Evolutionary conservation across 2,329 filamentous ascomycete genomes (phyloP), one percentile per base, ranked within the genome.

Genomic region (Sarocladiaceae sp.): DNA sequence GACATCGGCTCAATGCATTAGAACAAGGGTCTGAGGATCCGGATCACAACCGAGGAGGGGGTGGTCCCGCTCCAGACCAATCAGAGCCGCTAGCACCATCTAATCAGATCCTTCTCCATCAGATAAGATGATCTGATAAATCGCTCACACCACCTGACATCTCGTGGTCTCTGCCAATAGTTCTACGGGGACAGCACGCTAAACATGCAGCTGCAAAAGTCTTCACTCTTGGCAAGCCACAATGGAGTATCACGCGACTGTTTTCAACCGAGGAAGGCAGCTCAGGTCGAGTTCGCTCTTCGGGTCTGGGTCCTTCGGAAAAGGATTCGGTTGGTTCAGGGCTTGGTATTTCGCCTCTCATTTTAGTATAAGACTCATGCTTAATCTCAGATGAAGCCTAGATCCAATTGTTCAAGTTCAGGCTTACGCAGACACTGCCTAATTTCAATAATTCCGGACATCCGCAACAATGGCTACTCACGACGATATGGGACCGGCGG

Each of bases 401-500:
- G n/a, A n/a, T n/a, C n/a, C n/a, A n/a, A n/a, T n/a, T n/a, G n/a
- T n/a, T n/a, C n/a, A n/a, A n/a, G n/a, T n/a, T n/a, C n/a, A n/a
- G n/a, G n/a, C n/a, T n/a, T n/a, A n/a, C n/a, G n/a, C n/a, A n/a
- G n/a, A n/a, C n/a, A n/a, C n/a, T n/a, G n/a, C n/a, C n/a, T n/a
- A n/a, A n/a, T n/a, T n/a, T n/a, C n/a, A n/a, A n/a, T n/a, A n/a
- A n/a, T n/a, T n/a, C n/a, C n/a, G n/a, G n/a, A n/a, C n/a, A n/a
- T 33, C 29, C 15, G 8, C 8, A 33, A 29, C 15, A 28, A 46
- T 46, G 40, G 22, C 40, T 8, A 26, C 40, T n/a, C 40, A 55
- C 48, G 57, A 62, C n/a, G 62, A 66, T 29, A 72, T 73, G 67
- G 80, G 80, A 11, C 79, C 80, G 7, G 79, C 79, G 18, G 78